Base-by-base conservation (phyloP, 2,329 filamentous ascomycete species). In the Penicillium sp. region DNA sequence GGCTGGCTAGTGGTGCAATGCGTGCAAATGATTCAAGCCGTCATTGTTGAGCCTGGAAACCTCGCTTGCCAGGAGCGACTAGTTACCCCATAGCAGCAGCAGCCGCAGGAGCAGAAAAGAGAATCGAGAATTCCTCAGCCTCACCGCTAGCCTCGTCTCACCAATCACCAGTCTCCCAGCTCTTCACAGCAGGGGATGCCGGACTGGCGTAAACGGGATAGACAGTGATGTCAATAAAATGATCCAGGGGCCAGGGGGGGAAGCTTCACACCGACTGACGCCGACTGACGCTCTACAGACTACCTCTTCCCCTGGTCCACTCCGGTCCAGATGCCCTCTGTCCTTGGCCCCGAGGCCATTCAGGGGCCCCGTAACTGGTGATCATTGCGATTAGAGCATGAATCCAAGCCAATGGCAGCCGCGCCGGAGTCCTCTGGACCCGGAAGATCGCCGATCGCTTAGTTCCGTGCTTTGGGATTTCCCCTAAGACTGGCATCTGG, bases 251-350 rank as follows among this genome's bases (percentile, higher is more conserved):
- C 37, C 35, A 35, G 42, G 40, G 42, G 40, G 25, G 7, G 33
- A 43, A 54, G 22, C 52, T 54, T 42, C 52, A 54, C 52, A 54
- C 52, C 52, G 52, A 54, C 53, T 55, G 49, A 25, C 25, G 22
- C 26, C 52, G n/a, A 33, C 53, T 46, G 38, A 42, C 51, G 7
- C 57, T 54, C 42, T 51, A 48, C 42, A 35, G 22, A n/a, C 48
- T 54, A 33, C 30, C 10, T 22, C 19, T 1, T 22, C 19, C 19
- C 19, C 19, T 22, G 19, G 19, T 22, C 64, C 64, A 65, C 64
- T 63, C 48, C 45, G 62, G 64, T 65, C 64, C 60, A 65, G 64
- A 66, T 57, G 60, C 55, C 46, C 38, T 54, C 52, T 42, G 22
- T 53, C 25, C 19, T 49, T 49, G 53, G 42, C 42, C 35, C 59